Evolutionary conservation across 805 yeast genomes (phyloP), one percentile per base, ranked within the genome.

Genomic region (Saccharomycopsis sp.): DNA sequence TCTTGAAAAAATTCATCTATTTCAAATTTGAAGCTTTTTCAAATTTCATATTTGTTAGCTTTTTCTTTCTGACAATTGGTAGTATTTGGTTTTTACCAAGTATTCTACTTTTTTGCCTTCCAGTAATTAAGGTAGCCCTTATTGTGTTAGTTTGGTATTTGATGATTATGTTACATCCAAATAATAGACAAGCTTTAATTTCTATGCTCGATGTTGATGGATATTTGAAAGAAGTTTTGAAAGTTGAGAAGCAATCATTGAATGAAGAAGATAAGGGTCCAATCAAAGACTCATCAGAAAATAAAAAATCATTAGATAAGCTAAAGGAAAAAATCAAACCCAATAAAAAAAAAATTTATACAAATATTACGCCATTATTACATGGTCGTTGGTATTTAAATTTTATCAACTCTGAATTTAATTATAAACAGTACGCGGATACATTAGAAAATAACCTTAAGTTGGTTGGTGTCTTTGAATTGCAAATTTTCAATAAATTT

Each of bases 381-480:
- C 34, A 37, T 18, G 27, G 33, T 23, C 14, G 34, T 12, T 23
- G n/a, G 14, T 37, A 42, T 26, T 13, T 34, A 3, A 23, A 26
- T 10, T 36, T 43, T 15, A 40, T 43, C 19, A 31, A 30, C 15
- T 34, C 31, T 18, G 46, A 43, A 21, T 43, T 43, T 20, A 25
- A 35, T 26, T 36, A 30, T 29, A 36, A 36, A 13, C 20, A 21
- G 3, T 43, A 43, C 23, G 35, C 10, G 6, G 26, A 23, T 8
- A 10, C 26, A 23, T 23, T 23, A 23, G 6, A 10, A 10, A 10
- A 10, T 10, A 8, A 6, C 6, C 5, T 31, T 54, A 62, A 29
- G 63, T 69, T 70, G 46, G 74, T 79, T 14, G 85, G 79, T 52
- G 69, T 81, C 1, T 85, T 60, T 58, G 94, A 82, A 55, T 59